Evolutionary conservation across 148 eudicot species (phyloP).

Genomic region (Diospyros kaki): DNA sequence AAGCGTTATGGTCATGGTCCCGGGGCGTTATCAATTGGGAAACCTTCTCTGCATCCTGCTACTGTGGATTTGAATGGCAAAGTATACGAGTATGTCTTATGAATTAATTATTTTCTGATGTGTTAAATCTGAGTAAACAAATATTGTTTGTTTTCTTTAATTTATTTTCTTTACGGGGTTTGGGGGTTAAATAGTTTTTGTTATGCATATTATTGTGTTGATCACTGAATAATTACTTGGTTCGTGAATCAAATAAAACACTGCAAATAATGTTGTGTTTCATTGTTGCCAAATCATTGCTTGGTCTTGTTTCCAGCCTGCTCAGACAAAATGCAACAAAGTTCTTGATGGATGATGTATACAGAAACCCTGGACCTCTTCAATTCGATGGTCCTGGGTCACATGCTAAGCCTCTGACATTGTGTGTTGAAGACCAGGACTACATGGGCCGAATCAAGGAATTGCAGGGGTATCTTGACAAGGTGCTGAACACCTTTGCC

Average conservation of each 20-base stretch:
- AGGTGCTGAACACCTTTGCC: conserved; percentile 63
- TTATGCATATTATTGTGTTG: conserved; percentile 6
- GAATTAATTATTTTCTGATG: neutral
- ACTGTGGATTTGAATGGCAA: conserved; percentile 89
- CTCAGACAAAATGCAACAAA: conserved; percentile 75
- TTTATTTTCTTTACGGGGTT: neutral
- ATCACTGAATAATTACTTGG: neutral
- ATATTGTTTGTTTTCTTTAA: neutral
- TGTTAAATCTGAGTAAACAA: neutral
- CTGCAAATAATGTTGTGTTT: neutral
- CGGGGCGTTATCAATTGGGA: conserved; percentile 68
- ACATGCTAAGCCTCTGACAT: conserved; percentile 76
- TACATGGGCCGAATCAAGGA: conserved; percentile 97
- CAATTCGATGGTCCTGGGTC: conserved; percentile 97
- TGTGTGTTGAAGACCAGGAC: conserved; percentile 97
- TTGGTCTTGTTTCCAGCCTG: conserved; percentile 44
- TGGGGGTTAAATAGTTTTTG: neutral
- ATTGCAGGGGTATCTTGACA: conserved; percentile 71
- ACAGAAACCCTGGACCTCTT: conserved; percentile 98
- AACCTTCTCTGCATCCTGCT: conserved; percentile 90
- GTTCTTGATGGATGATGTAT: conserved; percentile 86
- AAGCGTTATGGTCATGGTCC: conserved; percentile 82
- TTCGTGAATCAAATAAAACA: neutral
- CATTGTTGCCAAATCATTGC: conserved; percentile 7
- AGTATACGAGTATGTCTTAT: conserved; percentile 72